Evolutionary conservation across 2,329 filamentous ascomycete species (phyloP).

Genomic region (Aspergillus ruber): DNA sequence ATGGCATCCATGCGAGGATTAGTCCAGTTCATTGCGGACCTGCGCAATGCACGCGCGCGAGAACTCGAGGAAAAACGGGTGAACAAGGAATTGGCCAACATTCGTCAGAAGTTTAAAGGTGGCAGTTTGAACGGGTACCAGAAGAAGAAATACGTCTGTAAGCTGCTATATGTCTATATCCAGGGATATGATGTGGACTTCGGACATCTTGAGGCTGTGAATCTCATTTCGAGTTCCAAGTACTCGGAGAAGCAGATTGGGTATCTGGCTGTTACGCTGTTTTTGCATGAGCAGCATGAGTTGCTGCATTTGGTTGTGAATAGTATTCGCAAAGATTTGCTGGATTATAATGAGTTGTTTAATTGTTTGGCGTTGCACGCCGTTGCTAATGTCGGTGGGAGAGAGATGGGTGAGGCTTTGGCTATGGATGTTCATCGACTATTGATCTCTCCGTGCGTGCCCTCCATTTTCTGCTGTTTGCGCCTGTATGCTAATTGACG

Average conservation of each 20-base stretch:
- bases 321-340: conserved; percentile 91
- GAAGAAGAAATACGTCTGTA: conserved; percentile 99
- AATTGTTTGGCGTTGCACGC: conserved; percentile 95
- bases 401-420: conserved; percentile 94
- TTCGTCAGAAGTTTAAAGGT: conserved; percentile 97
- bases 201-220: conserved; percentile 95
- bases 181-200: conserved; percentile 99
- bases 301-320: conserved; percentile 94
- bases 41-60: conserved; percentile 87
- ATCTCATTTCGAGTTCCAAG: conserved; percentile 91
- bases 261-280: conserved; percentile 93
- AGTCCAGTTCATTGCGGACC: conserved; percentile 96
- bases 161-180: conserved; percentile 98
- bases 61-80: conserved; percentile 98
- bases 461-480: neutral
- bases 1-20: conserved; percentile 59
- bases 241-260: conserved; percentile 99
- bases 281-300: conserved; percentile 95
- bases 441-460: conserved; percentile 80
- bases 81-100: conserved; percentile 98
- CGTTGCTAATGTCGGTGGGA: conserved; percentile 92
- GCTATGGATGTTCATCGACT: conserved; percentile 87
- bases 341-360: conserved; percentile 94
- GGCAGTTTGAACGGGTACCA: conserved; percentile 91
- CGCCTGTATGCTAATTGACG: conserved; percentile 20